phyloP scores from a whole-genome alignment of 2,329 filamentous ascomycete species.

The Aureobasidium pullulans region DNA sequence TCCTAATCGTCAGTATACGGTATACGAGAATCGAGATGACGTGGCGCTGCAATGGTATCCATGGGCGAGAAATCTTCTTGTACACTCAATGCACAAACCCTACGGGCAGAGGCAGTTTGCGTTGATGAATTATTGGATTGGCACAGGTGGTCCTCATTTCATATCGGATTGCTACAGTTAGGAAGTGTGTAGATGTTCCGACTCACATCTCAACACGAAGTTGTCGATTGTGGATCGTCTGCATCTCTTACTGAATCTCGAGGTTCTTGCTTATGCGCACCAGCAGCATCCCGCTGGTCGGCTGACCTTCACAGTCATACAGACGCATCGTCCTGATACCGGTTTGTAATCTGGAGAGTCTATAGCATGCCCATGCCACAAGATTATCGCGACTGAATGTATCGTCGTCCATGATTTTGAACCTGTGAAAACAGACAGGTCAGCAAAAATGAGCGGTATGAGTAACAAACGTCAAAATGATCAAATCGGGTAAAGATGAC shows the following conservation, averaged over 20 bases:
- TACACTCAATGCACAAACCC: neutral
- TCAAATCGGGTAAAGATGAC: neutral
- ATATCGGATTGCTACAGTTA: neutral
- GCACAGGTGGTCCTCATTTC: neutral
- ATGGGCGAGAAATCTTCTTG: neutral
- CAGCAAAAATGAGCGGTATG: neutral
- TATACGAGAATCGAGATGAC: neutral
- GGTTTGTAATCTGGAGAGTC: constrained; percentile 68
- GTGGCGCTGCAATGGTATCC: neutral
- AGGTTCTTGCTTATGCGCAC: constrained; percentile 60
- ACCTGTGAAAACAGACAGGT: constrained; percentile 37
- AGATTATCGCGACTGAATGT: constrained; percentile 64
- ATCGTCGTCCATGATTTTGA: constrained; percentile 85
- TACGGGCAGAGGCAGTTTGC: neutral
- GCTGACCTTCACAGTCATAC: constrained; percentile 58
- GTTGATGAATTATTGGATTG: neutral
- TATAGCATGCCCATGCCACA: constrained; percentile 81
- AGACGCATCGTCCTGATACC: constrained; percentile 75
- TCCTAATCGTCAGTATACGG: neutral
- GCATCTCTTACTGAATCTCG: neutral
- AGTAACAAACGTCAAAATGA: neutral
- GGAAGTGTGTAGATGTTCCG: neutral
- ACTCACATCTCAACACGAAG: neutral
- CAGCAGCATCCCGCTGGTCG: constrained; percentile 62
- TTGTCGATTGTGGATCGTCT: neutral